Base-by-base conservation (phyloP, 306 rosid species). In the Malus orientalis region DNA sequence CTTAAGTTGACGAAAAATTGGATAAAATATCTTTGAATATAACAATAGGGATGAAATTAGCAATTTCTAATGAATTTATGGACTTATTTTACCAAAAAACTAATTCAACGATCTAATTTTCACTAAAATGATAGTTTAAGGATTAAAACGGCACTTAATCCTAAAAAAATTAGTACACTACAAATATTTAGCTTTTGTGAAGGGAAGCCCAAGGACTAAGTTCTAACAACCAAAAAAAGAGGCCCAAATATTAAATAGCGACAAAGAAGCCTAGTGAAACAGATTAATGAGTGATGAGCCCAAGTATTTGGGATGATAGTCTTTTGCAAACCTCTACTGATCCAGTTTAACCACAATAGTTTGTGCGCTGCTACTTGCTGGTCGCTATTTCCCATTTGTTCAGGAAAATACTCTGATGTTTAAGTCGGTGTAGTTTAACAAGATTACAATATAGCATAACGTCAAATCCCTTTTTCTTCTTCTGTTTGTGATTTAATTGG, bases 91-190 rank as follows among this genome's bases (percentile, higher is more conserved):
- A 38, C 42, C 0, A 6, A 38, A 38, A 38, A 38, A 7, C 7
- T 1, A 38, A 36, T 36, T 38, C 2, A 7, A 0, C 0, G 0
- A 38, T 2, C 10, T 38, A 38, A 38, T 38, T 38, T 38, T 7
- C 0, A 38, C 9, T 38, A 0, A 38, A 38, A 0, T 38, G 10
- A 38, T 38, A 38, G 2, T 38, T 38, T 2, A 38, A 38, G 0
- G 0, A 38, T 8, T 38, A 38, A 38, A 38, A 0, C 2, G 0
- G 2, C 42, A 7, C 2, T 7, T 38, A 0, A 38, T 38, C 10
- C 0, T 38, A 38, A 38, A 38, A 38, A 38, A 7, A 38, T 4
- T 2, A 0, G 8, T 16, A 51, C 55, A 5, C 15, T 49, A 4
- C 54, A 15, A 49, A 49, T 49, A 49, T 15, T 14, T 49, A 4